phyloP scores from a whole-genome alignment of 2,329 filamentous ascomycete genomes.

The Phialophora macrospora region DNA sequence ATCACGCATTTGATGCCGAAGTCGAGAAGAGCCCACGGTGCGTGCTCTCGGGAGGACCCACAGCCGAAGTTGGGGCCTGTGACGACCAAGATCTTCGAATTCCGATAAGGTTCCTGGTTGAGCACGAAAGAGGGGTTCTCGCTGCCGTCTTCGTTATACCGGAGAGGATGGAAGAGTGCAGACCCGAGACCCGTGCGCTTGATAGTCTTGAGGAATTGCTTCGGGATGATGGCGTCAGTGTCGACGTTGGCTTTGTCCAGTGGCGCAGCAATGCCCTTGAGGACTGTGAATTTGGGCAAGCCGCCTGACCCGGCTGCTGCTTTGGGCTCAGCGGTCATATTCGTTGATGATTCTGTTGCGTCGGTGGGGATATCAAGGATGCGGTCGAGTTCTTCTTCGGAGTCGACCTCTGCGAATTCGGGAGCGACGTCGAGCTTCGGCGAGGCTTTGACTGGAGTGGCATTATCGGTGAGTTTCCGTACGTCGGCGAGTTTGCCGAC shows the following conservation, averaged over 20 bases:
- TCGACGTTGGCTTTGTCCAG: conserved; percentile 90
- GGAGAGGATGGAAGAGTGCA: conserved; percentile 84
- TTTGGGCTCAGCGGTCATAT: conserved; percentile 56
- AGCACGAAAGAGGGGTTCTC: conserved; percentile 84
- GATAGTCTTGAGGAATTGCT: conserved; percentile 99
- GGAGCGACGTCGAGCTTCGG: conserved; percentile 66
- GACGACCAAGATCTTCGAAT: conserved; percentile 85
- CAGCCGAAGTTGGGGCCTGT: conserved; percentile 96
- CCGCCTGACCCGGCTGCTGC: conserved; percentile 61
- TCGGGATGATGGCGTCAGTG: conserved; percentile 99
- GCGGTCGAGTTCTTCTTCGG: conserved; percentile 67
- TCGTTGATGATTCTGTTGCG: conserved; percentile 63
- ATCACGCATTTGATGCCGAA: conserved; percentile 96
- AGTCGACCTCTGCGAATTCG: conserved; percentile 58
- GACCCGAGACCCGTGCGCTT: conserved; percentile 91
- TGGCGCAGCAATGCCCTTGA: conserved; percentile 86
- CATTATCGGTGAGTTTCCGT: conserved; percentile 69
- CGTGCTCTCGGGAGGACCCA: conserved; percentile 89
- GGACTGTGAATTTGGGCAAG: conserved; percentile 79
- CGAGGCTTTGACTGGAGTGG: conserved; percentile 58
- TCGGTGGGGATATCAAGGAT: conserved; percentile 69
- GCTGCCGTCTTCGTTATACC: conserved; percentile 73
- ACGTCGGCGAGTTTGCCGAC: conserved; percentile 91
- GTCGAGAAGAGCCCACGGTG: conserved; percentile 94
- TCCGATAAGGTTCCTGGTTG: conserved; percentile 84